Base-by-base conservation (phyloP, 2,329 filamentous ascomycete species). In the Apiospora sp. region DNA sequence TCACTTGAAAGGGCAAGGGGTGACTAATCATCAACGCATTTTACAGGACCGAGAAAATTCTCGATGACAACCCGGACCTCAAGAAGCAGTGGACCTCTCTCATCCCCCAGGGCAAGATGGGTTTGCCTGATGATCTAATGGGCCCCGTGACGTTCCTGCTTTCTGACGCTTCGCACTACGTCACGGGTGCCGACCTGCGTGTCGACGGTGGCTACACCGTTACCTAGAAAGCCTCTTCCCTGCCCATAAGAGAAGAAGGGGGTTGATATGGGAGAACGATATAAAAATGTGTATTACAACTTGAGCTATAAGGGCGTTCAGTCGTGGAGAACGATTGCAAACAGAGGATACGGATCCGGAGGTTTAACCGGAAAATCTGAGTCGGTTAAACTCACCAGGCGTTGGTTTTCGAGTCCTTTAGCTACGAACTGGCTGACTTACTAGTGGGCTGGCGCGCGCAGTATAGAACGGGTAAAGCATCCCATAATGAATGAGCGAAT, bases 21-120 rank as follows among this genome's bases (percentile, higher is more conserved):
- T 24, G 3, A 34, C 22, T 41, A 6, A 64, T 22, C 22, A 48
- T 70, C 10, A 22, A 68, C 64, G 22, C 27, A 24, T 64, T 43
- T 46, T 58, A 73, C 79, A 97, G 94, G 71, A 98, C 95, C 58
- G 91, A 95, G 85, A 97, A 97, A 86, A 98, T 98, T 77, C 90
- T 98, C 37, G 93, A 96, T 75, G 94, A 98, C 73, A 97, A 97
- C 83, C 95, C 95, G 27, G 94, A 96, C 71, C 90, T 98, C 51
- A 93, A 95, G 83, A 88, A 92, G 80, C 92, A 96, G 83, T 98
- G 96, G 96, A 97, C 92, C 19, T 95, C 93, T 1, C 88, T 97
- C 71, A 98, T 98, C 74, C 96, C 96, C 0, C 92, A 94, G 80
- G 96, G 95, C 72, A 96, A 96, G 85, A 98, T 98, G 94, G 96